Percentiles rank a stretch among this genome's conserved stretches.
These are phyloP conservation scores for Gossypium anomalum DNA, from an alignment of 345 rosid species.

Conservation along the genomic window DNA sequence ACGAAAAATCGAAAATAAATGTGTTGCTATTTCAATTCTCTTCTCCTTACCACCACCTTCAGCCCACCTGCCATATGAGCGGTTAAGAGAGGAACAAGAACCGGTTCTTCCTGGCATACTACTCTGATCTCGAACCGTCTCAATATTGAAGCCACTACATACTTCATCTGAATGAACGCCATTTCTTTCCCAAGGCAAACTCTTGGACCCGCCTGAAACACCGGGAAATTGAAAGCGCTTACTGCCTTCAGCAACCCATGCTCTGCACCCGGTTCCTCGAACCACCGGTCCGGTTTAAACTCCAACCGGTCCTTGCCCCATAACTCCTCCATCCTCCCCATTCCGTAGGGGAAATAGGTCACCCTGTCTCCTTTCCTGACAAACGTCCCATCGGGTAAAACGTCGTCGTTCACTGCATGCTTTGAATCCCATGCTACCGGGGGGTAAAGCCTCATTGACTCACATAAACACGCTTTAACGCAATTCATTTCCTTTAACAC, in stretches of 20 bases:
- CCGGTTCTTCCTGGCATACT: constrained; percentile 31
- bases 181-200: constrained; percentile 70
- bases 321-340: constrained; percentile 71
- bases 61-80: constrained; percentile 77
- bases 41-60: constrained; percentile 38
- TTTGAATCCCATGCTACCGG: constrained; percentile 77
- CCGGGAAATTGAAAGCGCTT: constrained; percentile 54
- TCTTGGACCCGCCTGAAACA: constrained; percentile 76
- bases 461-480: constrained; percentile 56
- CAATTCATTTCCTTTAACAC: constrained; percentile 43
- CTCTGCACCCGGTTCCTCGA: constrained; percentile 19
- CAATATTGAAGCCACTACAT: constrained; percentile 47
- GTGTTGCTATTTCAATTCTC: constrained; percentile 7
- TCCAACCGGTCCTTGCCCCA: constrained; percentile 67
- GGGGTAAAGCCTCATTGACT: constrained; percentile 70
- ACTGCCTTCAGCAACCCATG: constrained; percentile 32
- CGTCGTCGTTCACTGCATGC: constrained; percentile 45
- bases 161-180: constrained; percentile 75
- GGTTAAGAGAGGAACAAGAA: constrained; percentile 56
- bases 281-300: constrained; percentile 68
- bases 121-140: constrained; percentile 40
- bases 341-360: constrained; percentile 56
- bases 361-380: constrained; percentile 52
- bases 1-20: background rate
- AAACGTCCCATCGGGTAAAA: constrained; percentile 60